Evolutionary conservation across 208 protist genomes (phyloP).

Genomic region (Acanthamoeba quina): DNA sequence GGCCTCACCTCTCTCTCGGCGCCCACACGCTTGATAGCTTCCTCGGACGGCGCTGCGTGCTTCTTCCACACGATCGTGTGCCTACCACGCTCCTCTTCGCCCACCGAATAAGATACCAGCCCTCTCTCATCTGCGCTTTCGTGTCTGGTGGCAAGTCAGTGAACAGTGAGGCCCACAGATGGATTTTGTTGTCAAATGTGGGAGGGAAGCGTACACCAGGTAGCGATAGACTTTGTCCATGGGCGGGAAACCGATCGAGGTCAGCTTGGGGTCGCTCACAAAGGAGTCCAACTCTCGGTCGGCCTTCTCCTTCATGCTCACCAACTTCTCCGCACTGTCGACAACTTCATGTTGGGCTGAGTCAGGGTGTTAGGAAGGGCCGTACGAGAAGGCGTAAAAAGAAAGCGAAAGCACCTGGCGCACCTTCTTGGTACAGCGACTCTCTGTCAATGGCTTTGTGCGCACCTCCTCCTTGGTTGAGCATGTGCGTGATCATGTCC

Average conservation of each 20-base stretch:
- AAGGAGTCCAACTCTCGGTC: background rate
- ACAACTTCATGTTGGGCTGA: background rate
- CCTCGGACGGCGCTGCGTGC: background rate
- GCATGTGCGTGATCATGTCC: constrained; percentile 9
- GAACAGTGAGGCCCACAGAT: too few species aligned
- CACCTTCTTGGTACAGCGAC: background rate
- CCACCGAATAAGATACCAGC: background rate
- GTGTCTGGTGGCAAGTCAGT: background rate
- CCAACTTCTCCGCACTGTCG: background rate
- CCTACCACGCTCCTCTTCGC: background rate
- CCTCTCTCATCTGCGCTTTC: constrained; percentile 31
- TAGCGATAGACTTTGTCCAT: constrained; percentile 53
- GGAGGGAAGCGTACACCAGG: background rate
- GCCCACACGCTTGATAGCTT: background rate
- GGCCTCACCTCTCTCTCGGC: background rate
- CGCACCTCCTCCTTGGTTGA: background rate
- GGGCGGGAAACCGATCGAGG: constrained; percentile 10
- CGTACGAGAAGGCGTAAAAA: background rate
- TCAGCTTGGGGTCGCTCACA: background rate
- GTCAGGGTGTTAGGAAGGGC: background rate
- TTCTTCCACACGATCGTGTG: constrained; percentile 44
- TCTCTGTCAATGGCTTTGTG: constrained; percentile 4
- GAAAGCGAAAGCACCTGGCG: background rate
- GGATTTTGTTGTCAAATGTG: too few species aligned
- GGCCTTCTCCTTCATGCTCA: background rate